Base-by-base conservation (phyloP, 257 asterid genomes). In the Gentiana dahurica region DNA sequence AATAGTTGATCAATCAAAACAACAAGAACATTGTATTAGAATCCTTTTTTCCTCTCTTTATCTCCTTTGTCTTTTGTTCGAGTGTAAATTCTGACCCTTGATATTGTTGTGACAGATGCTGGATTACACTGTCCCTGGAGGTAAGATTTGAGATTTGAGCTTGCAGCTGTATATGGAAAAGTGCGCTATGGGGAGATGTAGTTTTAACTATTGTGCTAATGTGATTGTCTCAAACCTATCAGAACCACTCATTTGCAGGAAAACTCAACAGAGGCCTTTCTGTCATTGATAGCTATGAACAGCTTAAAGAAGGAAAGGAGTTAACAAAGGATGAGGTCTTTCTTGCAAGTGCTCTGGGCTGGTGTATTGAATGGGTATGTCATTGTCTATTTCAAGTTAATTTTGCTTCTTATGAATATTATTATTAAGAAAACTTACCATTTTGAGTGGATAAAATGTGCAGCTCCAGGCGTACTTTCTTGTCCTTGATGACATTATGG, bases 361-460 rank as follows among this genome's bases (percentile, higher is more conserved):
- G 98, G 98, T 90, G 98, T 53, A 76, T 90, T 64, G 98, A 90
- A 77, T 90, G 98, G 98, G 98, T 90, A 73, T 53, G 87, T 67
- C 58, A 12, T 48, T 51, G 37, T 32, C 71, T 47, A 60, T 34
- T 43, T 32, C 35, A 44, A 8, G 43, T 59, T 54, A 13, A 24
- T 24, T 24, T 24, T 24, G 55, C 45, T 52, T 54, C 67, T 46
- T 70, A 41, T 5, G 36, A 48, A 50, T 36, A 4, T 41, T 51
- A 44, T 57, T 34, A n/a, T 65, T 34, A 13, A 13, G 54, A 57
- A 13, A 46, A 58, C 57, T 75, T 63, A 74, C 59, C 44, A 9
- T 49, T 57, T 51, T 36, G 54, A 55, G 60, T 51, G 53, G 60
- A 12, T 51, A 36, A 41, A 68, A 66, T 13, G 57, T 77, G 67